Percentiles rank a stretch among this genome's conserved stretches.
phyloP scores from a whole-genome alignment of 1,284 basidiomycete genomes.

The Austroboletus sp. region DNA sequence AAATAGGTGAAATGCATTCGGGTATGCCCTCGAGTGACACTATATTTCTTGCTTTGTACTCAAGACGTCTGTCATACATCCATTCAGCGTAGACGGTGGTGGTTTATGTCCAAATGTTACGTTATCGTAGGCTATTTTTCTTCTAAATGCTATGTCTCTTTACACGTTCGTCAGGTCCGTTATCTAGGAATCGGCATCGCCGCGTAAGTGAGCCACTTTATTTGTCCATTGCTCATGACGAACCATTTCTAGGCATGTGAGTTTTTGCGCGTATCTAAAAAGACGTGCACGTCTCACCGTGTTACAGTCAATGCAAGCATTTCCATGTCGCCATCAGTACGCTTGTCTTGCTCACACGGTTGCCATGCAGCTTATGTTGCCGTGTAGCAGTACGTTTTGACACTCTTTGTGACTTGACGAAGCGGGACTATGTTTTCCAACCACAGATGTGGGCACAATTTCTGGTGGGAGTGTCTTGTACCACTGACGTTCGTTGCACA shows the following conservation, averaged over 20 bases:
- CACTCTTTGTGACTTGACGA: background rate
- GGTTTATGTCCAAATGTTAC: constrained; percentile 15
- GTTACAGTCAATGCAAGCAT: constrained; percentile 17
- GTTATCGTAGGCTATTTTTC: constrained; percentile 9
- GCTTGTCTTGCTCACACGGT: background rate
- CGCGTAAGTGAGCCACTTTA: constrained; percentile 4
- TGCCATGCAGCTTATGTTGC: background rate
- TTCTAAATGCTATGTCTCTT: background rate
- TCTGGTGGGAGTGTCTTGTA: background rate
- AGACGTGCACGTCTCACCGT: background rate
- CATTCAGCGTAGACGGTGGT: constrained; percentile 11
- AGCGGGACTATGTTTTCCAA: background rate
- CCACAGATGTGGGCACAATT: constrained; percentile 11
- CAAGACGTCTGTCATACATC: background rate
- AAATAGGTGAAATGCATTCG: constrained; percentile 16
- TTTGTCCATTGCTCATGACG: background rate
- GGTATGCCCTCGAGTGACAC: constrained; percentile 8
- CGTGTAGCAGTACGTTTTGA: constrained; percentile 6
- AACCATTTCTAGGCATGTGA: constrained; percentile 10
- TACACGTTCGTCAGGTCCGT: constrained; percentile 5
- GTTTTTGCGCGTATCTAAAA: background rate
- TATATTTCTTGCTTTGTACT: background rate
- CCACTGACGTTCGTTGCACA: background rate
- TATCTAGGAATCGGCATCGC: constrained; percentile 16
- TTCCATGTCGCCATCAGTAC: constrained; percentile 10